Conservation (phyloP, 2,329 filamentous ascomycete species). For the Aureobasidium sp. region DNA sequence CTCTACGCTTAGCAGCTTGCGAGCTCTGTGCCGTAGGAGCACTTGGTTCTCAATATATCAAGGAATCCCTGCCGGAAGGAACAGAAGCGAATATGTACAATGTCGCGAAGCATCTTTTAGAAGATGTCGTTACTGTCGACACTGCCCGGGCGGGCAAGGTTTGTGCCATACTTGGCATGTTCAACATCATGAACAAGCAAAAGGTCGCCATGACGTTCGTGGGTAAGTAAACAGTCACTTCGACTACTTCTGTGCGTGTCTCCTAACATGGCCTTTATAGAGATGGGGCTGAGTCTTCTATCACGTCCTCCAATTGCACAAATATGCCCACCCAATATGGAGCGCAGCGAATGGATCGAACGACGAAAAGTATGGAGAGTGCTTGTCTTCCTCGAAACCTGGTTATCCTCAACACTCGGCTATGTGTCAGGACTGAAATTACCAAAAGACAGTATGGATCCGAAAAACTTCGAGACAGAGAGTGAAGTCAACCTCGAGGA, state of each 20-base stretch:
- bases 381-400: constrained; percentile 2
- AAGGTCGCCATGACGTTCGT: constrained; percentile 9
- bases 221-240: not conserved
- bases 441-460: not conserved
- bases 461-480: not conserved
- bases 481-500: not conserved
- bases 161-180: not conserved
- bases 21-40: not conserved
- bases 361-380: constrained; percentile 2
- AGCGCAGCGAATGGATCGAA: not conserved
- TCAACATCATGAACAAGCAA: constrained; percentile 4
- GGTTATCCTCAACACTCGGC: constrained; percentile 9
- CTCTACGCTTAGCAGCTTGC: not conserved
- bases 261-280: not conserved
- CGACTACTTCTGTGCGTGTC: not conserved
- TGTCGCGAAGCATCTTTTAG: not conserved
- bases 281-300: constrained; percentile 5
- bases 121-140: not conserved
- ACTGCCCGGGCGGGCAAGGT: not conserved
- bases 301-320: not conserved
- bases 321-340: not conserved
- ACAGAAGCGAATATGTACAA: not conserved
- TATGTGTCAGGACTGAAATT: not conserved
- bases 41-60: constrained; percentile 6
- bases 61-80: not conserved